Base-by-base conservation (phyloP, 2,329 filamentous ascomycete genomes). In the Cladophialophora exuberans region DNA sequence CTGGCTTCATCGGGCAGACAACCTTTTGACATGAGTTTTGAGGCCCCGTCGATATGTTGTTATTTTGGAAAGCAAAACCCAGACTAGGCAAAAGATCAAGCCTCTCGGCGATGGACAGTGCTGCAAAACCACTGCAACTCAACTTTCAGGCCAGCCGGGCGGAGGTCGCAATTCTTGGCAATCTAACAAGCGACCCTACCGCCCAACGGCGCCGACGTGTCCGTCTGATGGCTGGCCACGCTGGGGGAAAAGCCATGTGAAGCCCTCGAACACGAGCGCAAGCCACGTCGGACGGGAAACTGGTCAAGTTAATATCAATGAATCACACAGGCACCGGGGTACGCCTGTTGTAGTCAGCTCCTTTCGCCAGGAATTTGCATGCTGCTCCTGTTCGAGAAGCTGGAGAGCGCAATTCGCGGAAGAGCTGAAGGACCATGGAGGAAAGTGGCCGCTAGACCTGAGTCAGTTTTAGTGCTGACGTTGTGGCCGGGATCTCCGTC, bases 141-240 rank as follows among this genome's bases (percentile, higher is more conserved):
- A 31, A 31, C 28, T 38, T 30, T 49, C 46, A 49, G 46, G 46
- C 46, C 46, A 26, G 15, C 45, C 33, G 6, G 13, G n/a, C 44
- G 44, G 45, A 39, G n/a, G n/a, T n/a, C n/a, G n/a, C n/a, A n/a
- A n/a, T n/a, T n/a, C n/a, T n/a, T n/a, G n/a, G n/a, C n/a, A n/a
- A n/a, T n/a, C n/a, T n/a, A n/a, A 13, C 45, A 35, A 48, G 45
- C 45, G 33, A 48, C 25, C 13, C 45, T 42, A 42, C 35, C n/a
- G 44, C 28, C 17, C 17, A 33, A 33, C 31, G 22, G 33, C 46
- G 46, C 46, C 46, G 46, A 39, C 33, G 23, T 49, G 46, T 49
- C 46, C 46, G 46, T 49, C 46, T 39, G 33, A 39, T 49, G 38
- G n/a, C 23, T 49, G 46, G 33, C 33, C 1, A 35, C 22, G 23